Evolutionary conservation across 345 rosid genomes (phyloP), one percentile per base, ranked within the genome.

Genomic region (Brassica juncea): DNA sequence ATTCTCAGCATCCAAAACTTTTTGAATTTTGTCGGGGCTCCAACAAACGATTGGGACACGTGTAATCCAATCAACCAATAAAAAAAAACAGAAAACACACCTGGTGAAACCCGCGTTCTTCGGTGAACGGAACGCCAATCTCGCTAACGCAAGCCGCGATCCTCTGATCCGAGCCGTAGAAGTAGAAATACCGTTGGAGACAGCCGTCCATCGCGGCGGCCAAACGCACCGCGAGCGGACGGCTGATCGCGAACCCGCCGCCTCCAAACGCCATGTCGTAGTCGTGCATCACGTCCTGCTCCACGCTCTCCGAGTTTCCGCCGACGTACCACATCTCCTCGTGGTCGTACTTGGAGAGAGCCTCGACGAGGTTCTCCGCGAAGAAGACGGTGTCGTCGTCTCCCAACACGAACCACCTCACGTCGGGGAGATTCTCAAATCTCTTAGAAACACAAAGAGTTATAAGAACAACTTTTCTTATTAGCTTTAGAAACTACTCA

Each of bases 371-470:
- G 80, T 90, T 92, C 3, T 85, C 84, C 0, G 89, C 35, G 84
- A 86, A 92, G 78, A 81, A 92, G 77, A 94, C 90, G 42, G 97
- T 89, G 55, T 90, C 98, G 31, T 94, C 98, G 10, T 94, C 98
- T 49, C 98, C 98, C 97, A 94, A 86, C 16, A 92, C 97, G 79
- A 92, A 90, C 98, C 98, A 94, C 81, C 98, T 66, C 30, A 92
- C 94, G 8, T 84, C 67, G 0, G 88, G 88, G 54, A 82, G 61
- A 54, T n/a, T n/a, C n/a, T n/a, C n/a, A n/a, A n/a, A n/a, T n/a
- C n/a, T n/a, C n/a, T n/a, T n/a, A n/a, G n/a, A n/a, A n/a, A n/a
- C n/a, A n/a, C n/a, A n/a, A n/a, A n/a, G n/a, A n/a, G n/a, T n/a
- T n/a, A n/a, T n/a, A n/a, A n/a, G n/a, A n/a, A n/a, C n/a, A n/a